These are phyloP conservation scores for Rhodotorula sp. DNA, from an alignment of 1,284 basidiomycete genomes.

Conservation along the genomic window DNA sequence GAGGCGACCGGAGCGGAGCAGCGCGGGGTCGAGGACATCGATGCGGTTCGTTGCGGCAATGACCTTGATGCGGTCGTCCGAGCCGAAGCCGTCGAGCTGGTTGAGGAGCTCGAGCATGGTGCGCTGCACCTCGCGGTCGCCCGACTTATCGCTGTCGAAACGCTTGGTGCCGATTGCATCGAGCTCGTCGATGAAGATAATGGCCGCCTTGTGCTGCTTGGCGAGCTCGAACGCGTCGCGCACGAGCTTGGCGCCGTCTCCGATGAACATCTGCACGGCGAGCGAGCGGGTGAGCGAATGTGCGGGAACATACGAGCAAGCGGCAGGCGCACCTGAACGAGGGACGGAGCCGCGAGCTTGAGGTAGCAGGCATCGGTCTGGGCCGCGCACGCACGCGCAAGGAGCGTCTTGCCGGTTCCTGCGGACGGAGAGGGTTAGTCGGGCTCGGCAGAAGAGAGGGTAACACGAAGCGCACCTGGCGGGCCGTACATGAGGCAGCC, in stretches of 20 bases:
- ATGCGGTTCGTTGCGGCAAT: constrained; percentile 99
- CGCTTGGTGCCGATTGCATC: constrained; percentile 99
- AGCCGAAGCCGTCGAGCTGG: constrained; percentile 78
- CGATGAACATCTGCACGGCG: constrained; percentile 70
- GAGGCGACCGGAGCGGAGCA: constrained; percentile 72
- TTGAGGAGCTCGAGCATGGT: constrained; percentile 99
- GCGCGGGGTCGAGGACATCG: constrained; percentile 85
- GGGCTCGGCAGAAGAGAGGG: no score
- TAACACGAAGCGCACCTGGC: constrained; percentile 58
- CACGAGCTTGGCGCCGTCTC: constrained; percentile 94
- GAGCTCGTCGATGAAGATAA: constrained; percentile 99
- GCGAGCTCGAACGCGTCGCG: constrained; percentile 96
- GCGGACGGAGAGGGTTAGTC: not conserved
- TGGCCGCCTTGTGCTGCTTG: constrained; percentile 95
- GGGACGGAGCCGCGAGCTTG: constrained; percentile 73
- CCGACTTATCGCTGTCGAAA: constrained; percentile 96
- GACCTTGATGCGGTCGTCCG: constrained; percentile 97
- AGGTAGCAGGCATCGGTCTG: constrained; percentile 80
- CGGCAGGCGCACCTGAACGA: constrained; percentile 60
- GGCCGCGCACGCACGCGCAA: constrained; percentile 74
- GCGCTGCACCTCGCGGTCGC: constrained; percentile 97
- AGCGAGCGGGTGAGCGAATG: not conserved
- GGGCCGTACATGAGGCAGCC: constrained; percentile 78
- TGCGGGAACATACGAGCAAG: not conserved
- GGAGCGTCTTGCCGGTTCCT: constrained; percentile 76